These are phyloP conservation scores for Phaeosphaeria sp. DNA, from an alignment of 2,329 filamentous ascomycete genomes.

Conservation along the genomic window DNA sequence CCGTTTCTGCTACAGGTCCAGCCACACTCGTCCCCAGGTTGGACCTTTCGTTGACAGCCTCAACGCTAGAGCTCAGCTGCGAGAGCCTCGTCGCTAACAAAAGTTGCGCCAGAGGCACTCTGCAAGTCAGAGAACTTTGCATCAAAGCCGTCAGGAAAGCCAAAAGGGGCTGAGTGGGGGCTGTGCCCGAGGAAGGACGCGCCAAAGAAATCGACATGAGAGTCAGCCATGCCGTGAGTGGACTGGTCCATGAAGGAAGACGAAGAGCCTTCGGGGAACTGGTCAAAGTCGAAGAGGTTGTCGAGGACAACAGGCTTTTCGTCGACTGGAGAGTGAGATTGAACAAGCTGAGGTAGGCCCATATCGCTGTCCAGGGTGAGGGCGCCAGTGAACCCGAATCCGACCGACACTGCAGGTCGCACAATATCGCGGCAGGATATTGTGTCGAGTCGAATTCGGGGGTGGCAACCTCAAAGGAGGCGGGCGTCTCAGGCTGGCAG, in stretches of 20 bases:
- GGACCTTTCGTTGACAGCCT: constrained; percentile 32
- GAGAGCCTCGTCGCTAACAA: constrained; percentile 57
- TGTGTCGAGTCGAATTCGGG: constrained; percentile 91
- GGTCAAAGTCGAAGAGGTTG: constrained; percentile 49
- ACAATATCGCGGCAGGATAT: constrained; percentile 99
- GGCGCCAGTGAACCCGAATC: constrained; percentile 46
- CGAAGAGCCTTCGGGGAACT: constrained; percentile 42
- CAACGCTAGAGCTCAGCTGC: constrained; percentile 49
- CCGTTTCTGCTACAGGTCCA: constrained; percentile 18
- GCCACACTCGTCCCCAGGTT: constrained; percentile 26
- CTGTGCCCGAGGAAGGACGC: constrained; percentile 39
- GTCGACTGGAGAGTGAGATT: constrained; percentile 46
- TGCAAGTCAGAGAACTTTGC: constrained; percentile 52
- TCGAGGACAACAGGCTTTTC: constrained; percentile 46
- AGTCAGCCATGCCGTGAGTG: constrained; percentile 40
- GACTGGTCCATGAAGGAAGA: constrained; percentile 26
- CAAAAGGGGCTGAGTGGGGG: constrained; percentile 37
- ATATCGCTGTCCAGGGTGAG: constrained; percentile 37
- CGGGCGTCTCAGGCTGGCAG: constrained; percentile 48
- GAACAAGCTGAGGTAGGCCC: constrained; percentile 46
- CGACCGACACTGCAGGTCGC: constrained; percentile 99
- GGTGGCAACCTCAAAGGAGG: constrained; percentile 48
- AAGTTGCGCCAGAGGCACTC: constrained; percentile 56
- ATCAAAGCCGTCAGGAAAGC: constrained; percentile 48
- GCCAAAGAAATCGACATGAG: constrained; percentile 43